Evolutionary conservation across 768 basidiomycete genomes (phyloP).

Genomic region (Boletus edulis): DNA sequence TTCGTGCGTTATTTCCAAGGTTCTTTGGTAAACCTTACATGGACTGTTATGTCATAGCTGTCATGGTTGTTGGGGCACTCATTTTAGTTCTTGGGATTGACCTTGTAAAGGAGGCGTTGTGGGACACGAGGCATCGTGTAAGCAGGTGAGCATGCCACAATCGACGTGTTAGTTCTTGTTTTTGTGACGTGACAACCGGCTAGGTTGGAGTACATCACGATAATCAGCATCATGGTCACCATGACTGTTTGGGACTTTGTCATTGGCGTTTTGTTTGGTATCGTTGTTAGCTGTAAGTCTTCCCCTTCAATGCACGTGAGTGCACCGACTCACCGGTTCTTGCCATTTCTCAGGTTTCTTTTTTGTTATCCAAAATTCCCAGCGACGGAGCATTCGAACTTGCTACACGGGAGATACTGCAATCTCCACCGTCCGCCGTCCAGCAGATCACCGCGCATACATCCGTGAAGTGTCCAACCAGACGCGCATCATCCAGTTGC

Average conservation of each 20-base stretch:
- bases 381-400: conserved; percentile 77
- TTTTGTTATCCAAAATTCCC: conserved; percentile 96
- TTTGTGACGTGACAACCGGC: conserved; percentile 8
- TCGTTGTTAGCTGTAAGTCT: conserved; percentile 80
- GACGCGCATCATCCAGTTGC: conserved; percentile 83
- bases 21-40: not conserved
- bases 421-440: conserved; percentile 89
- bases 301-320: no score
- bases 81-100: conserved; percentile 96
- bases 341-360: conserved; percentile 61
- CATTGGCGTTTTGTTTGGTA: conserved; percentile 87
- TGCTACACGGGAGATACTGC: conserved; percentile 81
- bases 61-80: conserved; percentile 87
- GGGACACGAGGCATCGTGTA: conserved; percentile 91
- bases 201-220: conserved; percentile 79
- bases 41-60: conserved; percentile 46
- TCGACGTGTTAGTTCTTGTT: not conserved
- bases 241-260: conserved; percentile 98
- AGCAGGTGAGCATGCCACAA: conserved; percentile 52
- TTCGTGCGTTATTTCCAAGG: conserved; percentile 56
- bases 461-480: conserved; percentile 91
- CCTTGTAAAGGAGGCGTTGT: conserved; percentile 91
- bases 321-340: not conserved
- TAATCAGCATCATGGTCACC: conserved; percentile 79
- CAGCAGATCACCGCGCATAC: conserved; percentile 83